Conservation (phyloP, 2,329 filamentous ascomycete species). For the Endoconidiophora laricicola region DNA sequence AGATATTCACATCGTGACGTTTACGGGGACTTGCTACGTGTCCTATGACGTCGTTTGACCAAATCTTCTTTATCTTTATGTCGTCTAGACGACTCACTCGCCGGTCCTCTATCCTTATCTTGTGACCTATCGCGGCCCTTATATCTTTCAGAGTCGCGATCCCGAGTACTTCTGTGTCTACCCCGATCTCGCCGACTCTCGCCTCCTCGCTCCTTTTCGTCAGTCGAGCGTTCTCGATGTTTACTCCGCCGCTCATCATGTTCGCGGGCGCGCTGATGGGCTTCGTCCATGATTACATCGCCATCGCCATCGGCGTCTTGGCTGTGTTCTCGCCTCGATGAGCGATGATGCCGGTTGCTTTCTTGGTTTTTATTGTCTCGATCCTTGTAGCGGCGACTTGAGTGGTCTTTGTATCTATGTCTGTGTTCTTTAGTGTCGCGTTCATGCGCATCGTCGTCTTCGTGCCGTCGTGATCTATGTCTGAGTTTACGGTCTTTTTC, state of each 20-base stretch:
- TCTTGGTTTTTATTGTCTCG: background rate
- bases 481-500: slow-evolving; percentile 18
- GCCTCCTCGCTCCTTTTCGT: background rate
- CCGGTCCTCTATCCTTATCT: slow-evolving; percentile 14
- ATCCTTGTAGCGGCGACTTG: background rate
- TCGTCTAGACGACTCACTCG: slow-evolving; percentile 1
- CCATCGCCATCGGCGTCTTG: slow-evolving; percentile 15
- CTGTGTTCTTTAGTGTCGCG: background rate
- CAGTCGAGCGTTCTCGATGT: slow-evolving; percentile 3
- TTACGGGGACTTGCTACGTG: background rate
- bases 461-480: slow-evolving; percentile 19
- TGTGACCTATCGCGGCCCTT: slow-evolving; percentile 18
- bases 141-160: no score
- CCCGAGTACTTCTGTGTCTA: background rate
- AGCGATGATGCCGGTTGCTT: slow-evolving; percentile 24
- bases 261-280: slow-evolving; percentile 19
- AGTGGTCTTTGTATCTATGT: slow-evolving; percentile 17
- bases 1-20: background rate
- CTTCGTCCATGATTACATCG: slow-evolving; percentile 14
- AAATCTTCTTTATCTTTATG: slow-evolving; percentile 13
- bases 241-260: slow-evolving; percentile 7
- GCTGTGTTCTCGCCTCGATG: slow-evolving; percentile 18
- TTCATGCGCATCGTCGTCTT: background rate
- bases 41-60: slow-evolving; percentile 15
- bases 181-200: background rate